Base-by-base conservation (phyloP, 352 stramenopile genomes). In the Pythium aquatile region DNA sequence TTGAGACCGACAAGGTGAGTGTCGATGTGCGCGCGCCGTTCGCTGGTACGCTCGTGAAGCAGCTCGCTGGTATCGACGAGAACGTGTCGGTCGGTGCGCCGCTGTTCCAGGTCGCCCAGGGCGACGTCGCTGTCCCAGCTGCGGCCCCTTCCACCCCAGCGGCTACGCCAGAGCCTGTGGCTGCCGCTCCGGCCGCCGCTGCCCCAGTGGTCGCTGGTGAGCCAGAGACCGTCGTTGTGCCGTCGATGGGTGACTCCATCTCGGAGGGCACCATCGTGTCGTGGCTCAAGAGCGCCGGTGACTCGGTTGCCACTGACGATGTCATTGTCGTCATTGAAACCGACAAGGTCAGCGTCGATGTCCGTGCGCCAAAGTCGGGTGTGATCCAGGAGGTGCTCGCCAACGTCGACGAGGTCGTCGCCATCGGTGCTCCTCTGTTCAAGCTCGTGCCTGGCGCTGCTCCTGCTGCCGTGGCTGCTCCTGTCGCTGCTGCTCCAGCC, bases 1-100 rank as follows among this genome's bases (percentile, higher is more conserved):
- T 99, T 7, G 97, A 99, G 80, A 99, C 97, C 10, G 97, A 99
- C 77, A 99, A 99, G 77, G 96, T 95, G n/a, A 96, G 80, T 63
- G 85, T 97, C 14, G 87, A 97, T 57, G 87, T 97, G 14, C 80
- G 94, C 40, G 81, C 95, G 40, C 83, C 90, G 1, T 85, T 93
- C 56, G 78, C 79, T 16, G 97, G 97, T 39, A 83, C 80, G 53
- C 77, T 99, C 55, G 83, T 85, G 3, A 85, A 98, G 78, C 83
- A 97, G 86, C 69, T 87, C 93, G 75, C 96, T 57, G 57, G 78
- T 82, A 84, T 94, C 20, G 97, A 99, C 69, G 94, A 98, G 66
- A 98, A 96, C 52, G 96, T 99, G 8, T 77, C 96, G 62, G 97
- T 99, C 10, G 96, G 96, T 52, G 82, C 82, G 47, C 75, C 79